Base-by-base conservation (phyloP, 768 basidiomycete species). In the Tremella fuciformis region DNA sequence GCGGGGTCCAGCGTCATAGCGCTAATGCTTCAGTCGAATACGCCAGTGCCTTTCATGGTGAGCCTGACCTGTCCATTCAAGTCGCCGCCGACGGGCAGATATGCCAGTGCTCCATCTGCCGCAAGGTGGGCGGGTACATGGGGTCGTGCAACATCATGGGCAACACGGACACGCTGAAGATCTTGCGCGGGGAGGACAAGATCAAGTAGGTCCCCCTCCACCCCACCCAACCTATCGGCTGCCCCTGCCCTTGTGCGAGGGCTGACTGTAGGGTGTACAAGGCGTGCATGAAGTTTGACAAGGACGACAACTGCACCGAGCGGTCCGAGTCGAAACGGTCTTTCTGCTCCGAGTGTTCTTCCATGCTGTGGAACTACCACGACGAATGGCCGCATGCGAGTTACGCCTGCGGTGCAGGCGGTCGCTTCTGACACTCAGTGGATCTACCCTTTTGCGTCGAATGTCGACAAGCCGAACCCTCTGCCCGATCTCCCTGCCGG, bases 141-240 rank as follows among this genome's bases (percentile, higher is more conserved):
- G 76, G 76, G n/a, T 70, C 67, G 38, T 59, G 70, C 26, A 76
- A 76, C 47, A 73, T 76, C 47, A 75, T 77, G 76, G 76, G 76
- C 1, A 71, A 75, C 48, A 70, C 58, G 38, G 58, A 70, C 13
- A 69, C 70, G 1, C 57, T 77, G 34, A 67, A 70, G 18, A 67
- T 77, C 44, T 44, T 64, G 2, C 60, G 67, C 25, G 76, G 76
- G 1, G 65, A 74, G 46, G 72, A 77, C 21, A 65, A 69, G 57
- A 70, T 75, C 64, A 74, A 73, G 76, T 73, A 50, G 22, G 71
- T 63, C 15, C 9, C n/a, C 11, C 29, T 46, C 42, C 6, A 6
- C 16, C 42, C 6, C 15, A 4, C 16, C 22, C 42, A 46, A 46
- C 8, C 22, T 6, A 8, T 18, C 42, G 22, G 24, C 8, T 13